A percentile compares a stretch with the other conserved stretches of the same genome.
These are phyloP conservation scores for Naumovozyma baii DNA, from an alignment of 805 yeast species.

Conservation along the genomic window DNA sequence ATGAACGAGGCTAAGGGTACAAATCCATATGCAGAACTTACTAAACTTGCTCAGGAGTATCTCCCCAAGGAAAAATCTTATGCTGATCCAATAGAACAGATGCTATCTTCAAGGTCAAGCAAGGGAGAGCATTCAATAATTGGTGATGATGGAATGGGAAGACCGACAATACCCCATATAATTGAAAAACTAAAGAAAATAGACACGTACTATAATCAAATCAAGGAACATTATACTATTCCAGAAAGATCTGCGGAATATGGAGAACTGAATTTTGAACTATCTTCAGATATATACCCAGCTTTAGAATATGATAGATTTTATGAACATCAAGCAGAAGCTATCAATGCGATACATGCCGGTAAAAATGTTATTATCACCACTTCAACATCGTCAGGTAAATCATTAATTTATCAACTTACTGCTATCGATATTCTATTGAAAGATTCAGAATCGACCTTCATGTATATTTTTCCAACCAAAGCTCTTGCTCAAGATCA, in stretches of 20 bases:
- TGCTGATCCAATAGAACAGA: conserved; percentile 53
- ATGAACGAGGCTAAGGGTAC: conserved; percentile 20
- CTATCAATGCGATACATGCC: conserved; percentile 47
- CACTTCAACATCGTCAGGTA: conserved; percentile 96
- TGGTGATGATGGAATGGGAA: conserved; percentile 19
- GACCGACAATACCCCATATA: conserved; percentile 41
- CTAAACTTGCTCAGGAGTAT: conserved; percentile 26
- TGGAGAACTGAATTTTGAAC: conserved; percentile 33
- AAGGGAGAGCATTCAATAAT: conserved; percentile 11
- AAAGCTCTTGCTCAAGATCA: conserved; percentile 98
- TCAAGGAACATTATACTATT: conserved; percentile 42
- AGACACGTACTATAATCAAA: conserved; percentile 53
- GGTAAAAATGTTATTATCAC: conserved; percentile 72
- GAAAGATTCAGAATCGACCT: conserved; percentile 40
- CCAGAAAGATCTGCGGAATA: conserved; percentile 39
- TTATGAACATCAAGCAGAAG: conserved; percentile 77
- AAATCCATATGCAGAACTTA: conserved; percentile 37
- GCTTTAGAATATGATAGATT: conserved; percentile 46
- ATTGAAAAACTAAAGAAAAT: conserved; percentile 38
- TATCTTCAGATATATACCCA: conserved; percentile 43
- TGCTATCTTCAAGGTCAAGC: conserved; percentile 34
- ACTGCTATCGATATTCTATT: conserved; percentile 55
- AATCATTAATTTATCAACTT: conserved; percentile 82
- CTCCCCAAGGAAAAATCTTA: conserved; percentile 44
- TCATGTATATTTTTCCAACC: conserved; percentile 89